These are phyloP conservation scores for Thielaviopsis populi DNA, from an alignment of 2,329 filamentous ascomycete genomes.

Conservation along the genomic window DNA sequence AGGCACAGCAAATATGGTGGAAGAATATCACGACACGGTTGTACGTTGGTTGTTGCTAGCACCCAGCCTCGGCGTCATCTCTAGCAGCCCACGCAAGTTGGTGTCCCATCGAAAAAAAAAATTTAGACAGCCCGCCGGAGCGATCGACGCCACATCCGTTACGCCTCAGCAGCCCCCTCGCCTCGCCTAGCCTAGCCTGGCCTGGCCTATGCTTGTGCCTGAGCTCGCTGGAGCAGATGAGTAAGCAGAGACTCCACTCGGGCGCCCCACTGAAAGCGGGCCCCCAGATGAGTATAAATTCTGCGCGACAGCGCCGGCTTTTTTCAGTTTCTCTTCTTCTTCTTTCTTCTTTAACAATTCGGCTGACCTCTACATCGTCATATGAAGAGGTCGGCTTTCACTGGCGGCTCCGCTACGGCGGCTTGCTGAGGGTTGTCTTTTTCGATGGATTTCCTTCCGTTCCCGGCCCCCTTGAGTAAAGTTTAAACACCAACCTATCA, in stretches of 20 bases:
- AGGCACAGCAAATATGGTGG: background rate
- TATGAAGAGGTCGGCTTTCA: constrained; percentile 30
- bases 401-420: constrained; percentile 38
- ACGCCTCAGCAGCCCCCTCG: constrained; percentile 7
- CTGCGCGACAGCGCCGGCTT: constrained; percentile 8
- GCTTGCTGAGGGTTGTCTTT: constrained; percentile 39
- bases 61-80: constrained; percentile 6
- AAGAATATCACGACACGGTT: background rate
- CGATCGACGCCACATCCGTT: constrained; percentile 9
- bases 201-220: background rate
- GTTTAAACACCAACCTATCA: constrained; percentile 34
- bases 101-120: constrained; percentile 14
- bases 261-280: constrained; percentile 7
- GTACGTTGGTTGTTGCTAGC: background rate
- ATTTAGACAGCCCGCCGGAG: constrained; percentile 7
- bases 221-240: background rate
- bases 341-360: constrained; percentile 30
- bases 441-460: constrained; percentile 39
- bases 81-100: background rate
- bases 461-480: constrained; percentile 38
- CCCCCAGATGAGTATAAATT: constrained; percentile 16
- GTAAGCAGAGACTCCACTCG: constrained; percentile 13
- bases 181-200: too few relatives aligned
- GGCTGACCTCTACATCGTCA: constrained; percentile 37
- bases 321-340: constrained; percentile 18